These are phyloP conservation scores for Floccularia luteovirens DNA, from an alignment of 768 basidiomycete genomes.

Conservation along the genomic window DNA sequence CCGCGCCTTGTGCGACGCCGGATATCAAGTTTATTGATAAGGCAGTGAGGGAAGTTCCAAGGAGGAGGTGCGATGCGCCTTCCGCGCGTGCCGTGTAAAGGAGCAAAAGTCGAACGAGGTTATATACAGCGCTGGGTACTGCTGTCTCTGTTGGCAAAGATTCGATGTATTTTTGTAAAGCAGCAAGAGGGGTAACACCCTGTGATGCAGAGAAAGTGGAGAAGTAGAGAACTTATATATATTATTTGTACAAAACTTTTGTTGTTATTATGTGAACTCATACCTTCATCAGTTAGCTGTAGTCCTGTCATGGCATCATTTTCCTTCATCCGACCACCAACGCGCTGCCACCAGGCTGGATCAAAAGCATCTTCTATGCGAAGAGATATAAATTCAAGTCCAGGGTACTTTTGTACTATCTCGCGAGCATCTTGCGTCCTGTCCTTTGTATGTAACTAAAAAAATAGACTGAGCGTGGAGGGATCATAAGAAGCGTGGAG, in stretches of 20 bases:
- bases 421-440: slow-evolving; percentile 42
- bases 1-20: slow-evolving; percentile 69
- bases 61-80: slow-evolving; percentile 65
- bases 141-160: slow-evolving; percentile 75
- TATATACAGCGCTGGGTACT: slow-evolving; percentile 46
- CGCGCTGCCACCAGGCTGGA: slow-evolving; percentile 51
- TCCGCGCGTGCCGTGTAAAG: slow-evolving; percentile 54
- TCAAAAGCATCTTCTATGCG: slow-evolving; percentile 74
- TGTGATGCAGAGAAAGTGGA: slow-evolving; percentile 5
- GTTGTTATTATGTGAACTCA: not conserved
- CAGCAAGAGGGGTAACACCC: slow-evolving; percentile 16
- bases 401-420: slow-evolving; percentile 35
- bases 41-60: slow-evolving; percentile 76
- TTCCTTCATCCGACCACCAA: slow-evolving; percentile 23
- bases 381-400: slow-evolving; percentile 51
- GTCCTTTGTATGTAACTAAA: slow-evolving; percentile 28
- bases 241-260: not conserved
- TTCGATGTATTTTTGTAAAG: slow-evolving; percentile 43
- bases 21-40: slow-evolving; percentile 71
- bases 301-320: slow-evolving; percentile 34
- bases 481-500: not conserved
- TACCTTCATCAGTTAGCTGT: no score
- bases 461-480: slow-evolving; percentile 5
- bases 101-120: slow-evolving; percentile 59
- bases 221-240: slow-evolving; percentile 31